Base-by-base conservation (phyloP, 2,329 filamentous ascomycete species). In the Hawksworthiomyces lignivorus region DNA sequence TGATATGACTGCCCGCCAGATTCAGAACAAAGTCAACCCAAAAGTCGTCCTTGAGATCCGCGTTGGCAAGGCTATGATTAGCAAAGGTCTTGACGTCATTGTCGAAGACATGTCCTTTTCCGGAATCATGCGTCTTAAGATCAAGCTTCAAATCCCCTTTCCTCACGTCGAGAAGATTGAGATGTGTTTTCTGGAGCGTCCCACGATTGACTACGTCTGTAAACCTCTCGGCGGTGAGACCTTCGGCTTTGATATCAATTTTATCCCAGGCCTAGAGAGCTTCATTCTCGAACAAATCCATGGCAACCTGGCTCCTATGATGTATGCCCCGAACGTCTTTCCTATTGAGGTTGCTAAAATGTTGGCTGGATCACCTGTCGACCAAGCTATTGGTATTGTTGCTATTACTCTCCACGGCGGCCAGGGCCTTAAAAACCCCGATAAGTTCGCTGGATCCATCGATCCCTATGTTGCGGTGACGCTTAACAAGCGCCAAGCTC, bases 301-400 rank as follows among this genome's bases (percentile, higher is more conserved):
- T 62, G 85, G 84, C 49, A 96, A 90, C 56, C 68, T 98, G 37
- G 84, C 80, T 2, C 94, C 92, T 0, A 97, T 98, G 84, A 95
- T 98, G 87, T 98, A 98, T 59, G 82, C 80, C 28, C 92, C 92
- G 8, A 95, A 98, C 54, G 88, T 97, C 37, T 98, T 98, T 71
- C 92, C 92, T 14, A 92, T 98, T 51, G 92, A 98, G 58, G 87
- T 98, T 43, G 92, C 92, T 53, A 97, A 98, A 73, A 92, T 98
- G 87, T 73, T 98, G 50, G 86, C 90, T 32, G 92, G 92, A 45
- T 90, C 85, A 45, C 81, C 92, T 0, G 86, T 98, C 38, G 94
- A 98, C 59, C 87, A 95, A 64, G 92, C 92, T 10, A 87, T 98
- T 55, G 92, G 92, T 60, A 89, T 98, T 8, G 65, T 98, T 40